A percentile compares a stretch with the other conserved stretches of the same genome.
Evolutionary conservation across 2,329 filamentous ascomycete species (phyloP).

Genomic region (Neophaeococcomyces mojaviensis): DNA sequence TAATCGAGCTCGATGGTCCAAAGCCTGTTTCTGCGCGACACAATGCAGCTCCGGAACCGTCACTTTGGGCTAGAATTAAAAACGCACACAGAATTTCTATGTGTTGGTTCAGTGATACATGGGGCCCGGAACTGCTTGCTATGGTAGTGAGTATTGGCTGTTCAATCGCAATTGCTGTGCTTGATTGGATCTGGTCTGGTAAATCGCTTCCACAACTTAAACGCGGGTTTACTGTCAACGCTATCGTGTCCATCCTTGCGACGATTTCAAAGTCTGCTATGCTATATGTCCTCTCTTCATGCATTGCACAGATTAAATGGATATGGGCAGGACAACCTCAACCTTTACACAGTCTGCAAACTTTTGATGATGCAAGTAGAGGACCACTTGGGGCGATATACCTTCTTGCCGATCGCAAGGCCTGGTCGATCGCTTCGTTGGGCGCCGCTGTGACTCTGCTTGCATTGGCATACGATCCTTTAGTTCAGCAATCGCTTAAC

Average conservation of each 20-base stretch:
- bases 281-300: conserved; percentile 22
- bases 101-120: too few species aligned
- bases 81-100: too few species aligned
- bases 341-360: conserved; percentile 22
- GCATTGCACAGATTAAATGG: conserved; percentile 29
- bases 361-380: conserved; percentile 25
- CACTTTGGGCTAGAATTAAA: too few species aligned
- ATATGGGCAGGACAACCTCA: conserved; percentile 13
- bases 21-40: too few species aligned
- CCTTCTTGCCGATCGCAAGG: conserved; percentile 19
- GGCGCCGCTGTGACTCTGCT: conserved; percentile 24
- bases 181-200: not conserved
- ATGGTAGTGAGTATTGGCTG: too few species aligned
- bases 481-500: conserved; percentile 23
- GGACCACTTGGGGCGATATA: conserved; percentile 24
- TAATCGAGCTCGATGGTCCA: too few species aligned
- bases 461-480: conserved; percentile 25
- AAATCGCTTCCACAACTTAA: not conserved
- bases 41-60: too few species aligned
- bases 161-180: not conserved
- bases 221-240: conserved; percentile 15
- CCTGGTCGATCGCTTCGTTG: conserved; percentile 15
- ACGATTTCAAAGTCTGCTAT: conserved; percentile 24
- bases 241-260: conserved; percentile 25
- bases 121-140: too few species aligned